phyloP scores from a whole-genome alignment of 2,329 filamentous ascomycete species.

The Clonostachys sp. region DNA sequence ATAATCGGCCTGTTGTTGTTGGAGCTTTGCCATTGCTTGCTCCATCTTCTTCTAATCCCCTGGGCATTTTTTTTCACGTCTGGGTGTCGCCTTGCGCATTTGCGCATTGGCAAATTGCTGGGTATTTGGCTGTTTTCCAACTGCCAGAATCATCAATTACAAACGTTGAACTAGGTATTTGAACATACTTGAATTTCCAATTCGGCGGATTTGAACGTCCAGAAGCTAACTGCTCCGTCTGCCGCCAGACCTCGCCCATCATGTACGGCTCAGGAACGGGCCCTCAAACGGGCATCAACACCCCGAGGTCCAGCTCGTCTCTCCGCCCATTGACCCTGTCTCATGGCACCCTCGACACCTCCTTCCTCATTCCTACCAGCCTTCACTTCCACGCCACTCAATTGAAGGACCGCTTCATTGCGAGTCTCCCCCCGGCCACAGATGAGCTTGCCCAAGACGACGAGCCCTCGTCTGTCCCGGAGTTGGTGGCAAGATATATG shows the following conservation, averaged over 20 bases:
- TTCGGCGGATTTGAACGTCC: no score
- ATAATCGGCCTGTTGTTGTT: neutral
- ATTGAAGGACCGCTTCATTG: conserved; percentile 84
- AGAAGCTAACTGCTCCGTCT: neutral
- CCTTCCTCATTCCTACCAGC: conserved; percentile 90
- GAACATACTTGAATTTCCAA: no score
- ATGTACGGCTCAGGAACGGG: conserved; percentile 86
- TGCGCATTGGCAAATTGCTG: conserved; percentile 1
- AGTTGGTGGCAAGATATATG: conserved; percentile 91
- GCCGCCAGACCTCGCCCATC: conserved; percentile 6
- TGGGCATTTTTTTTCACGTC: neutral
- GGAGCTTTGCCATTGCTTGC: conserved; percentile 3
- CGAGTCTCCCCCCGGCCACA: conserved; percentile 82
- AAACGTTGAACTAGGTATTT: no score
- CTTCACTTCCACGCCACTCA: conserved; percentile 95
- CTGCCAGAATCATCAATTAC: no score
- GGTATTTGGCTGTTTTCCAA: neutral
- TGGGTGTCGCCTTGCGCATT: conserved; percentile 1
- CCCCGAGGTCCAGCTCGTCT: conserved; percentile 88
- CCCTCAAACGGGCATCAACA: conserved; percentile 94
- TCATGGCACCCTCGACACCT: conserved; percentile 94
- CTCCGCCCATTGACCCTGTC: conserved; percentile 85
- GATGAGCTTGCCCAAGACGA: conserved; percentile 98
- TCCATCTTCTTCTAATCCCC: conserved; percentile 1
- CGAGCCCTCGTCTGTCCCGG: conserved; percentile 91